Percentiles rank a stretch among this genome's conserved stretches.
Conservation (phyloP, 2,329 filamentous ascomycete species). For the Mycosphaerella sp. region DNA sequence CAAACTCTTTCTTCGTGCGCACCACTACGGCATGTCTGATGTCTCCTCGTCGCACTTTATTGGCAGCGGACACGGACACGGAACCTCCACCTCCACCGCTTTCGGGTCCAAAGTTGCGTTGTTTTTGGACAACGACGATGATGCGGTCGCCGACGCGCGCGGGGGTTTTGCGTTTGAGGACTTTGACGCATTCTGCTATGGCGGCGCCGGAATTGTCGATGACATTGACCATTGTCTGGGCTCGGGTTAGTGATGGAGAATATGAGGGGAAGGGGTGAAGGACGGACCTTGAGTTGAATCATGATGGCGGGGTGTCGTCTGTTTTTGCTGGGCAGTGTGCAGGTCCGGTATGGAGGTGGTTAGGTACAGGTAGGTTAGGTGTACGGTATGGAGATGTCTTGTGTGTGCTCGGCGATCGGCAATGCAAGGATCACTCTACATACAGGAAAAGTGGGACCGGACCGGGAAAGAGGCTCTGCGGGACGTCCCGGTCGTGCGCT, state of each 20-base stretch:
- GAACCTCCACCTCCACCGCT: conserved; percentile 60
- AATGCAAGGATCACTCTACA: background rate
- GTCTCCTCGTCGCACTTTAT: conserved; percentile 94
- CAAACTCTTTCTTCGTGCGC: conserved; percentile 78
- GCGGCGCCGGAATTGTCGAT: conserved; percentile 99
- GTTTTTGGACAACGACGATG: conserved; percentile 95
- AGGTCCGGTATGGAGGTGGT: background rate
- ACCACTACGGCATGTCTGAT: conserved; percentile 95
- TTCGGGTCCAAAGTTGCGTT: conserved; percentile 68
- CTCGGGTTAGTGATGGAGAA: background rate
- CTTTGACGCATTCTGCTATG: conserved; percentile 90
- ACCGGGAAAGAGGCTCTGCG: too few species aligned
- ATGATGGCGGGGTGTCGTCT: conserved; percentile 49
- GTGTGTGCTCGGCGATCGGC: background rate
- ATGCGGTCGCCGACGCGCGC: conserved; percentile 94
- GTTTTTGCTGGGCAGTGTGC: background rate
- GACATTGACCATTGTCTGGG: conserved; percentile 94
- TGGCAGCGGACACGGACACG: conserved; percentile 65
- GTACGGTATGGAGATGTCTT: background rate
- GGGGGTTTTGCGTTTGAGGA: conserved; percentile 81
- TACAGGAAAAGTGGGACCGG: too few species aligned
- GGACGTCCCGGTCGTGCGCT: background rate
- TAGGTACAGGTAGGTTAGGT: background rate
- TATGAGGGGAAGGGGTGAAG: background rate
- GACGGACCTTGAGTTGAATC: conserved; percentile 55